Conservation (phyloP, 805 yeast genomes). For the Grigorovia transvaalensis region DNA sequence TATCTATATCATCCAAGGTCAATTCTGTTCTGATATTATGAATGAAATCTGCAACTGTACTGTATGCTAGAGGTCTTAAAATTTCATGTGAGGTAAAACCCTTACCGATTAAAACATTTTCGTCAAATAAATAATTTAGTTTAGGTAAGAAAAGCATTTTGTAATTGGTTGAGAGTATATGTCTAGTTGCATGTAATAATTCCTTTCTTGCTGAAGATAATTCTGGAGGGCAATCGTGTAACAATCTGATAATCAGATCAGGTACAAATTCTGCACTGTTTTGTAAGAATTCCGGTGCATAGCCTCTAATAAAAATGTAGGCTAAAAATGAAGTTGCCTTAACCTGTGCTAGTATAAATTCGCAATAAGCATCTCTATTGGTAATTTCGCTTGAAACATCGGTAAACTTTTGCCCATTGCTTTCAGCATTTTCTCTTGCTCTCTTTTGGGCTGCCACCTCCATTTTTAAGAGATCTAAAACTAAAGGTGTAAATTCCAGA, state of each 20-base stretch:
- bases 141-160: slow-evolving; percentile 74
- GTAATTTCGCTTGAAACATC: slow-evolving; percentile 66
- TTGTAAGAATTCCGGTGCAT: slow-evolving; percentile 53
- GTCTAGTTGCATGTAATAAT: slow-evolving; percentile 85
- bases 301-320: slow-evolving; percentile 78
- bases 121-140: slow-evolving; percentile 76
- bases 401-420: slow-evolving; percentile 49
- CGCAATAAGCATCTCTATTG: slow-evolving; percentile 73
- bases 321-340: slow-evolving; percentile 94
- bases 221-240: slow-evolving; percentile 95
- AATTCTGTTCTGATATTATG: slow-evolving; percentile 83
- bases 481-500: slow-evolving; percentile 70
- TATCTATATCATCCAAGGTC: slow-evolving; percentile 74
- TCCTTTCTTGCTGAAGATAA: slow-evolving; percentile 87
- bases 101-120: slow-evolving; percentile 77
- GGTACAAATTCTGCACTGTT: slow-evolving; percentile 61
- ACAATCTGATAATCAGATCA: slow-evolving; percentile 68
- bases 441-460: slow-evolving; percentile 75
- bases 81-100: slow-evolving; percentile 89
- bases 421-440: slow-evolving; percentile 49
- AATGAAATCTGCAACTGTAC: slow-evolving; percentile 90
- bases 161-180: slow-evolving; percentile 84
- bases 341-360: slow-evolving; percentile 85
- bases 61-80: slow-evolving; percentile 84
- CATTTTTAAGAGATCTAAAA: slow-evolving; percentile 59